Evolutionary conservation across 2,329 filamentous ascomycete species (phyloP).

Genomic region (Aspergillus oerlinghausenensis): DNA sequence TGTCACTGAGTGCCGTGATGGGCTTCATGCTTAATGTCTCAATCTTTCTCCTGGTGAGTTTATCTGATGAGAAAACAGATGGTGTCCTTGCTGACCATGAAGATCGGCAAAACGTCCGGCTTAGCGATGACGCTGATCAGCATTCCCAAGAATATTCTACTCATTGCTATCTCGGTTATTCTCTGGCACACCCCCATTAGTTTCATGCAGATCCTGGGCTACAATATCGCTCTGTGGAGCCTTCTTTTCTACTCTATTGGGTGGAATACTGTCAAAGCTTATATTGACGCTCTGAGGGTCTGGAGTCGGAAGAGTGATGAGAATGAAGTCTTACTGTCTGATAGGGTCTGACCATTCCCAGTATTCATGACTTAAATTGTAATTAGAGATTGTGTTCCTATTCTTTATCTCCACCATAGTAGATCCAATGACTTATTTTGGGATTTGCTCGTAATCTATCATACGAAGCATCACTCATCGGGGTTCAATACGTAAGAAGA

Average conservation of each 20-base stretch:
- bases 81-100: neutral
- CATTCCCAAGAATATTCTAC: constrained; percentile 78
- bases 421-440: neutral
- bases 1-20: constrained; percentile 65
- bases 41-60: constrained; percentile 71
- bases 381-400: neutral
- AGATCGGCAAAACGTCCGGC: constrained; percentile 81
- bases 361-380: neutral
- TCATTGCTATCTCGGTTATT: constrained; percentile 67
- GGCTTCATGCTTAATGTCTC: constrained; percentile 76
- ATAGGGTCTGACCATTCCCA: neutral
- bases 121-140: constrained; percentile 77
- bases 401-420: neutral
- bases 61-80: neutral
- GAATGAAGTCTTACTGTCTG: neutral
- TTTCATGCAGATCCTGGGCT: constrained; percentile 67
- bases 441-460: too few relatives aligned
- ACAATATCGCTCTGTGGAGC: constrained; percentile 63
- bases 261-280: constrained; percentile 57
- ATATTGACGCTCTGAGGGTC: neutral
- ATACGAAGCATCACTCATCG: too few relatives aligned
- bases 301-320: neutral
- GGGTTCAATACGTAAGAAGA: too few relatives aligned
- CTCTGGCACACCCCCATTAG: constrained; percentile 69
- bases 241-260: constrained; percentile 62